Evolutionary conservation across 2,329 filamentous ascomycete genomes (phyloP).

Genomic region (Monosporascus cannonballus): DNA sequence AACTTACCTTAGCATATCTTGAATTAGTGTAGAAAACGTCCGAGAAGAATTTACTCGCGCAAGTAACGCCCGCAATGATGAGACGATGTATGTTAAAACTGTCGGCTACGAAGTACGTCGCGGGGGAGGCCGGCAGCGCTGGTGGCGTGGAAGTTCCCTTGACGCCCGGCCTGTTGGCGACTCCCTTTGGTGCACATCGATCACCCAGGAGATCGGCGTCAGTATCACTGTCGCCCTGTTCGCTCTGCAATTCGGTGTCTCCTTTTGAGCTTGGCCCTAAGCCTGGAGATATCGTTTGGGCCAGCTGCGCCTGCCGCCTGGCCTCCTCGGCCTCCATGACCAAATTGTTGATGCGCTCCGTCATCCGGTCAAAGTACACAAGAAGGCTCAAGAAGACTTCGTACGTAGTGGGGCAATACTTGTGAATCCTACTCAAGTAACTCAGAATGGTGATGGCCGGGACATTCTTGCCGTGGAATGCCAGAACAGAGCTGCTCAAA

Average conservation of each 20-base stretch:
- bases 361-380: slow-evolving; percentile 99
- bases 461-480: slow-evolving; percentile 97
- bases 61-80: slow-evolving; percentile 94
- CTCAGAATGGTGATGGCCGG: slow-evolving; percentile 95
- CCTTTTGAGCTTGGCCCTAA: background rate
- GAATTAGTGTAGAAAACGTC: slow-evolving; percentile 99
- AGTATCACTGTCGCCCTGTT: slow-evolving; percentile 33
- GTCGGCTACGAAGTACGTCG: slow-evolving; percentile 82
- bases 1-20: slow-evolving; percentile 89
- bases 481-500: slow-evolving; percentile 65
- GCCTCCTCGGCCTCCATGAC: slow-evolving; percentile 62
- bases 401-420: slow-evolving; percentile 97
- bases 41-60: slow-evolving; percentile 98
- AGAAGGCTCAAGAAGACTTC: slow-evolving; percentile 94
- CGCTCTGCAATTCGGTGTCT: slow-evolving; percentile 33
- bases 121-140: slow-evolving; percentile 24
- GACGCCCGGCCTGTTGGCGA: slow-evolving; percentile 22
- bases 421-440: slow-evolving; percentile 93
- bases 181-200: slow-evolving; percentile 33
- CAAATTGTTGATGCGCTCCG: slow-evolving; percentile 82
- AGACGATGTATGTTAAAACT: slow-evolving; percentile 98
- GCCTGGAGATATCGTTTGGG: slow-evolving; percentile 4
- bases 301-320: slow-evolving; percentile 29
- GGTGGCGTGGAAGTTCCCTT: slow-evolving; percentile 12
- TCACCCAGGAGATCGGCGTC: slow-evolving; percentile 47